Conservation (phyloP, 1,284 basidiomycete genomes). For the Irpex sp. region DNA sequence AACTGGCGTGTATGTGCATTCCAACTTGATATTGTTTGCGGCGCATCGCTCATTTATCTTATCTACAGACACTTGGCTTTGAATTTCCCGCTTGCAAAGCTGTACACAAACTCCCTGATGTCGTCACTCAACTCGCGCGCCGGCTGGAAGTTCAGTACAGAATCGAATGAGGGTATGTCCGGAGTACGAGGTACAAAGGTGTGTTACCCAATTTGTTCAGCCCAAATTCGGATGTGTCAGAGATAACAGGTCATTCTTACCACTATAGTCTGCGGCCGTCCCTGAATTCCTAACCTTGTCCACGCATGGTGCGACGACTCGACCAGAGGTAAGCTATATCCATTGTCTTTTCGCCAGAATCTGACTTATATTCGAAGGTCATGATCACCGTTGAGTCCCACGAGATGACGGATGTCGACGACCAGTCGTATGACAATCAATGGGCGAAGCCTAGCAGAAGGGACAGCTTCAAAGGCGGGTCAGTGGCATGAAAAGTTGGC, state of each 20-base stretch:
- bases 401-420: conserved; percentile 10
- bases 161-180: not conserved
- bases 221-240: not conserved
- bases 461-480: not conserved
- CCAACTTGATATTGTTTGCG: not conserved
- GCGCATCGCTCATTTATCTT: not conserved
- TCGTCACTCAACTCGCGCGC: conserved; percentile 30
- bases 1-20: conserved; percentile 10
- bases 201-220: not conserved
- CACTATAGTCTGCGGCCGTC: conserved; percentile 1
- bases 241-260: not conserved
- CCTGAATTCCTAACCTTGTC: conserved; percentile 10
- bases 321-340: conserved; percentile 3
- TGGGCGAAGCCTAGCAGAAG: not conserved
- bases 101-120: conserved; percentile 33
- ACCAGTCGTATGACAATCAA: not conserved
- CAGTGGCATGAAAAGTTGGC: not conserved
- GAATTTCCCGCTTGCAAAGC: conserved; percentile 30
- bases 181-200: not conserved
- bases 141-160: conserved; percentile 8
- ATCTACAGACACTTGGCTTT: conserved; percentile 26
- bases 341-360: not conserved
- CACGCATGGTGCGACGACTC: not conserved
- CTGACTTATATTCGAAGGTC: not conserved
- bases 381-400: conserved; percentile 9